Percentiles rank a stretch among this genome's conserved stretches.
phyloP scores from a whole-genome alignment of 2,329 filamentous ascomycete species.

The Xylariaceae sp. region DNA sequence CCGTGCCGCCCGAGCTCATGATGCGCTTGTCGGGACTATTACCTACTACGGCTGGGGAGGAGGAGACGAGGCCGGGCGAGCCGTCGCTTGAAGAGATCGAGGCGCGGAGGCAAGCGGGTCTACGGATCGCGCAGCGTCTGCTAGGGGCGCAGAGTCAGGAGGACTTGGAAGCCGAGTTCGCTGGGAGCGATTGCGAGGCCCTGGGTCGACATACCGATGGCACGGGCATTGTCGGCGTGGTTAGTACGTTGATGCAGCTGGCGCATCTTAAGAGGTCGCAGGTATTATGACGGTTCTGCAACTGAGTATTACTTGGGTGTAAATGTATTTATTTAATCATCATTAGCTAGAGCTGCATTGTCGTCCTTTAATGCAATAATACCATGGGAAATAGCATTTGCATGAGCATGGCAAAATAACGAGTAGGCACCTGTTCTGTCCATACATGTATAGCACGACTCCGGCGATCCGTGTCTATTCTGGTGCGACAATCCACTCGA shows the following conservation, averaged over 20 bases:
- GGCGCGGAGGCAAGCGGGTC: constrained; percentile 38
- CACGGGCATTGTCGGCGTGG: constrained; percentile 38
- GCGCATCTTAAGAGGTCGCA: constrained; percentile 35
- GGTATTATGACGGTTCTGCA: constrained; percentile 32
- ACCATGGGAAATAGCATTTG: too few species aligned
- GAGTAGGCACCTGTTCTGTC: too few species aligned
- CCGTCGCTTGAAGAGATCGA: constrained; percentile 37
- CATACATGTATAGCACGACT: too few species aligned
- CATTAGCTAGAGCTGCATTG: not conserved
- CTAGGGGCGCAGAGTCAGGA: constrained; percentile 35
- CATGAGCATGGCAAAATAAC: too few species aligned
- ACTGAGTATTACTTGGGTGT: constrained; percentile 1
- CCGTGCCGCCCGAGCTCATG: constrained; percentile 65
- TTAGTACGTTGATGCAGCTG: constrained; percentile 40
- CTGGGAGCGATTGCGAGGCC: constrained; percentile 34
- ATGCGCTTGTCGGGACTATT: constrained; percentile 63
- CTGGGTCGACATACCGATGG: constrained; percentile 42
- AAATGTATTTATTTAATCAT: constrained; percentile 6
- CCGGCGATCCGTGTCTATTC: too few species aligned
- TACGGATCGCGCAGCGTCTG: constrained; percentile 37
- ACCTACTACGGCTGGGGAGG: constrained; percentile 41
- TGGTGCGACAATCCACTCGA: too few species aligned
- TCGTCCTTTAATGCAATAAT: too few species aligned
- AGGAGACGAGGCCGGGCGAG: constrained; percentile 10
- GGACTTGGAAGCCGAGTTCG: constrained; percentile 37